A percentile compares a stretch with the other conserved stretches of the same genome.
Conservation (phyloP, 208 protist species). For the Leptomonas pyrrhocoris region DNA sequence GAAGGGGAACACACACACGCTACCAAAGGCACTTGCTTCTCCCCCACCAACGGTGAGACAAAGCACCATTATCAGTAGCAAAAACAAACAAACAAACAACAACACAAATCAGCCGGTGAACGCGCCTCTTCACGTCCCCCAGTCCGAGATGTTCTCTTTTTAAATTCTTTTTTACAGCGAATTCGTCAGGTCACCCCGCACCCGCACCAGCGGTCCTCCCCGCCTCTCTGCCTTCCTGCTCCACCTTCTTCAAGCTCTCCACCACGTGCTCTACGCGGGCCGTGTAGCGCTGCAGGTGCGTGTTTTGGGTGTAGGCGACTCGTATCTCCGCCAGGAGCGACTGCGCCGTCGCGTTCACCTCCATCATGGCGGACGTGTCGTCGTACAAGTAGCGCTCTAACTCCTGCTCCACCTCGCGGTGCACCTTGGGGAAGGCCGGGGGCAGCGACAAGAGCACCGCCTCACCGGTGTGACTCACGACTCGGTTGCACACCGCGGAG, state of each 20-base stretch:
- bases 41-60: too few relatives aligned
- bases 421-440: slow-evolving; percentile 38
- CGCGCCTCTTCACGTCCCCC: too few relatives aligned
- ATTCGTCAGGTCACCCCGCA: too few relatives aligned
- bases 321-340: slow-evolving; percentile 44
- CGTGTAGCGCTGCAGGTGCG: slow-evolving; percentile 49
- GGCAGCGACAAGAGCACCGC: slow-evolving; percentile 61
- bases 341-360: slow-evolving; percentile 46
- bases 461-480: slow-evolving; percentile 58
- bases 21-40: too few relatives aligned
- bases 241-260: slow-evolving; percentile 49
- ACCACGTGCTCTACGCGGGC: slow-evolving; percentile 36
- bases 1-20: too few relatives aligned
- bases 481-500: slow-evolving; percentile 49
- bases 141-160: too few relatives aligned
- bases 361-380: slow-evolving; percentile 62
- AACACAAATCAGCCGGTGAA: neutral
- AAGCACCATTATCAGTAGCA: too few relatives aligned
- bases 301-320: slow-evolving; percentile 68
- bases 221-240: slow-evolving; percentile 24
- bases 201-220: neutral
- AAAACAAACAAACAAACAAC: too few relatives aligned
- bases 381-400: slow-evolving; percentile 78
- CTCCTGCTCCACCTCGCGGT: slow-evolving; percentile 72
- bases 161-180: too few relatives aligned